These are phyloP conservation scores for Hymenochaete sp. DNA, from an alignment of 1,284 basidiomycete genomes.

Conservation along the genomic window DNA sequence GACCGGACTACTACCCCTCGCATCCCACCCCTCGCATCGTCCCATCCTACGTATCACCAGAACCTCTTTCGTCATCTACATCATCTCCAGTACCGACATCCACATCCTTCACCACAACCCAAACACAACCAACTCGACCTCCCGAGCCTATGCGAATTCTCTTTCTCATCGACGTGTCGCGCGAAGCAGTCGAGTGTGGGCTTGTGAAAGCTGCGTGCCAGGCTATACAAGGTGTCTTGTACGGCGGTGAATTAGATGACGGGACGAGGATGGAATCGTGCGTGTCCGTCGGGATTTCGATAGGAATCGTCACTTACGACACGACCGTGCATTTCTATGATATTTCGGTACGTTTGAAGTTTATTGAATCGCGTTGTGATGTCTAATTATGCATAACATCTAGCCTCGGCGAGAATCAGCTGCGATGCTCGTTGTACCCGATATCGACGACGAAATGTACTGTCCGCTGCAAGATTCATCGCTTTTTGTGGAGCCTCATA, in stretches of 20 bases:
- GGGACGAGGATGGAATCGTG: slow-evolving; percentile 36
- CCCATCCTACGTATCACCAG: slow-evolving; percentile 43
- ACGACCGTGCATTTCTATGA: slow-evolving; percentile 84
- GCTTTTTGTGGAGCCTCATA: slow-evolving; percentile 72
- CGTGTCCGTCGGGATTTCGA: slow-evolving; percentile 42
- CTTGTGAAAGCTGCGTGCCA: slow-evolving; percentile 67
- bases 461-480: slow-evolving; percentile 63
- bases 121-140: slow-evolving; percentile 36
- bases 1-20: slow-evolving; percentile 78
- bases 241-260: slow-evolving; percentile 44
- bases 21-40: slow-evolving; percentile 49
- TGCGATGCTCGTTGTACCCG: slow-evolving; percentile 79
- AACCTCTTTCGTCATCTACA: slow-evolving; percentile 32
- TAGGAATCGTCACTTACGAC: slow-evolving; percentile 88
- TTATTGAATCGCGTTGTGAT: slow-evolving; percentile 13
- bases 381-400: slow-evolving; percentile 35
- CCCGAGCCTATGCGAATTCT: slow-evolving; percentile 72
- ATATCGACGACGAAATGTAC: slow-evolving; percentile 84
- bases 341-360: slow-evolving; percentile 56
- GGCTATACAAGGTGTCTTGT: slow-evolving; percentile 61
- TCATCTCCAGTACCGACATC: background rate
- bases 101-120: too few relatives aligned
- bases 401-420: slow-evolving; percentile 37
- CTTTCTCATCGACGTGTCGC: slow-evolving; percentile 87
- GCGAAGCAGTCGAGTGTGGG: slow-evolving; percentile 63